These are phyloP conservation scores for Fusarium setosum DNA, from an alignment of 2,329 filamentous ascomycete species.

Conservation along the genomic window DNA sequence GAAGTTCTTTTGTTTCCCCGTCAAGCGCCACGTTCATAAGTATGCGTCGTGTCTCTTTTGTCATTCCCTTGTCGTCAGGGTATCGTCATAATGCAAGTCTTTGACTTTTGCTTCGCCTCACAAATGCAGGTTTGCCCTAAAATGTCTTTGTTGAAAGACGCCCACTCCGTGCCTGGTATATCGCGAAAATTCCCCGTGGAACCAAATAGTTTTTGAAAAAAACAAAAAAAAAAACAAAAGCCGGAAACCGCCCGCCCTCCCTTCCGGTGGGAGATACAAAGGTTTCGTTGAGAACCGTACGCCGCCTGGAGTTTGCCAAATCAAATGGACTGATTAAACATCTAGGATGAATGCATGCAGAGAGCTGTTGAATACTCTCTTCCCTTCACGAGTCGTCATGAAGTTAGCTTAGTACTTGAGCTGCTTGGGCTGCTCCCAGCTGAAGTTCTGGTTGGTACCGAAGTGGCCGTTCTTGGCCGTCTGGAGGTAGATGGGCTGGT, in stretches of 20 bases:
- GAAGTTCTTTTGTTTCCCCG: conserved; percentile 59
- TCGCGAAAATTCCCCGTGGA: conserved; percentile 45
- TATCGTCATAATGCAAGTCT: conserved; percentile 56
- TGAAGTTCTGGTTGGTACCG: conserved; percentile 94
- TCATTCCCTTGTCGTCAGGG: conserved; percentile 48
- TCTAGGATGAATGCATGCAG: conserved; percentile 47
- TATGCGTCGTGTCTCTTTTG: conserved; percentile 45
- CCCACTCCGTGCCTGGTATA: conserved; percentile 52
- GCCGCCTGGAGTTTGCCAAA: conserved; percentile 51
- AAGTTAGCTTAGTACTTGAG: conserved; percentile 81
- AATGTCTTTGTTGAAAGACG: conserved; percentile 62
- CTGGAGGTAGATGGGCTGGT: conserved; percentile 96
- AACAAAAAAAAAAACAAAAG: conserved; percentile 47
- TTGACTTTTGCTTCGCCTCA: conserved; percentile 48
- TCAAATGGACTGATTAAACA: conserved; percentile 53
- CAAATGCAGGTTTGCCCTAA: conserved; percentile 52
- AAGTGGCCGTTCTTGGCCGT: conserved; percentile 99
- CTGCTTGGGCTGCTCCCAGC: conserved; percentile 97
- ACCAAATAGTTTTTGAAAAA: conserved; percentile 39
- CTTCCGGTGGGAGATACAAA: conserved; percentile 49
- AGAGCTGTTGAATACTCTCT: conserved; percentile 57
- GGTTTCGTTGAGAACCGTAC: conserved; percentile 62
- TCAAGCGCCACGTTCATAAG: conserved; percentile 53
- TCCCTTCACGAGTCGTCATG: conserved; percentile 24
- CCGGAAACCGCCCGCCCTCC: conserved; percentile 50